A percentile compares a stretch with the other conserved stretches of the same genome.
Evolutionary conservation across 495 filamentous ascomycete genomes (phyloP).

Genomic region (Neurospora sp.): DNA sequence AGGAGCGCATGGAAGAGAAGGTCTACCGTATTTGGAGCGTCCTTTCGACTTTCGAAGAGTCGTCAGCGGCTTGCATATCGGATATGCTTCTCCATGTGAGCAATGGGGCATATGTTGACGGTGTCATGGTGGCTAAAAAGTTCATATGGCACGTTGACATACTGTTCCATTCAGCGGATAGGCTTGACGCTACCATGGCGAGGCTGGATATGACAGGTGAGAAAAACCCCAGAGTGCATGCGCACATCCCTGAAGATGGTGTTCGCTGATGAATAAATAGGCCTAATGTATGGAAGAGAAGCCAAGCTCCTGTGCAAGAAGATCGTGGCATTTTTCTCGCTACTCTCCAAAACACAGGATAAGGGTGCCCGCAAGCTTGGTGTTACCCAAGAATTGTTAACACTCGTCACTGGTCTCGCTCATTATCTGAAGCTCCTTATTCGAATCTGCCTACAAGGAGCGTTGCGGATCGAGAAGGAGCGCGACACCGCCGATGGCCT

Average conservation of each 20-base stretch:
- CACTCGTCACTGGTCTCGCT: slow-evolving; percentile 89
- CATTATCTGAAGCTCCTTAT: slow-evolving; percentile 98
- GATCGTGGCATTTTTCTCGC: slow-evolving; percentile 93
- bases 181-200: slow-evolving; percentile 63
- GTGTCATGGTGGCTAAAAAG: slow-evolving; percentile 88
- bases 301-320: slow-evolving; percentile 98
- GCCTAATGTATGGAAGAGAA: slow-evolving; percentile 83
- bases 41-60: slow-evolving; percentile 92
- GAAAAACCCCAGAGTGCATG: slow-evolving; percentile 12
- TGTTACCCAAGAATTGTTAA: slow-evolving; percentile 92
- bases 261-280: slow-evolving; percentile 32
- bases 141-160: slow-evolving; percentile 96
- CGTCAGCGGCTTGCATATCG: slow-evolving; percentile 94
- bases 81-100: slow-evolving; percentile 99
- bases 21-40: slow-evolving; percentile 98
- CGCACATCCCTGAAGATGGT: neutral
- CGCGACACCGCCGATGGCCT: slow-evolving; percentile 62
- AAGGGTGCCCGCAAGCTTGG: slow-evolving; percentile 78
- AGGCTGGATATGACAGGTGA: slow-evolving; percentile 65
- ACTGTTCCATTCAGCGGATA: slow-evolving; percentile 81
- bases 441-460: slow-evolving; percentile 88
- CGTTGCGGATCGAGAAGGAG: slow-evolving; percentile 84
- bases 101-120: slow-evolving; percentile 93
- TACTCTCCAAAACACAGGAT: slow-evolving; percentile 89
- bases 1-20: slow-evolving; percentile 94